Evolutionary conservation across 805 yeast genomes (phyloP).

Genomic region (Candida railenensis): DNA sequence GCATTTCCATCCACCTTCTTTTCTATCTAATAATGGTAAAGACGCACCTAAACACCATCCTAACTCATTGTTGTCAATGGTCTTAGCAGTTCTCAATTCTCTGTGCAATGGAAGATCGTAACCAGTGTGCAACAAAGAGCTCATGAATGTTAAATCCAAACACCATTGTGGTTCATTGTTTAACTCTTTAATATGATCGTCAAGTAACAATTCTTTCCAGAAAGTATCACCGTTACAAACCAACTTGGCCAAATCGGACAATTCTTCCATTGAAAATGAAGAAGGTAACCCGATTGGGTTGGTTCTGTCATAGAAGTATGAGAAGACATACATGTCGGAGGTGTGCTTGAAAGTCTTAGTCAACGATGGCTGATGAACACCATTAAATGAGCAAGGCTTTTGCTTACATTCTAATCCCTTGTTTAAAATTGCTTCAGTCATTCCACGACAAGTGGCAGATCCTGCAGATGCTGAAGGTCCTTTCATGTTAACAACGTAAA

Average conservation of each 20-base stretch:
- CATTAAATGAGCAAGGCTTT: conserved; percentile 93
- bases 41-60: conserved; percentile 99
- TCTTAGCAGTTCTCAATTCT: conserved; percentile 90
- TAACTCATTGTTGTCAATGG: conserved; percentile 81
- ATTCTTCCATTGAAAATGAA: conserved; percentile 81
- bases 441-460: conserved; percentile 80
- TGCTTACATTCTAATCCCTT: conserved; percentile 75
- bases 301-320: conserved; percentile 93
- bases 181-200: conserved; percentile 65
- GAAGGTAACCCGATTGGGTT: conserved; percentile 93
- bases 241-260: conserved; percentile 72
- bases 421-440: conserved; percentile 80
- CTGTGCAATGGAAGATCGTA: conserved; percentile 89
- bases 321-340: conserved; percentile 84
- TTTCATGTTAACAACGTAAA: conserved; percentile 56
- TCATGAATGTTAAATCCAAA: conserved; percentile 85
- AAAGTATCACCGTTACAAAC: conserved; percentile 82
- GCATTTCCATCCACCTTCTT: conserved; percentile 69
- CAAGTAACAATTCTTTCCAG: conserved; percentile 71
- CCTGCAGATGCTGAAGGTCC: conserved; percentile 60
- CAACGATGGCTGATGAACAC: conserved; percentile 94
- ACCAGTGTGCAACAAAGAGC: conserved; percentile 89
- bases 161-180: conserved; percentile 91
- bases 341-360: conserved; percentile 68
- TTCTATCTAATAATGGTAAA: conserved; percentile 75